A percentile compares a stretch with the other conserved stretches of the same genome.
These are phyloP conservation scores for Camelina hispida DNA, from an alignment of 345 rosid species.

Conservation along the genomic window DNA sequence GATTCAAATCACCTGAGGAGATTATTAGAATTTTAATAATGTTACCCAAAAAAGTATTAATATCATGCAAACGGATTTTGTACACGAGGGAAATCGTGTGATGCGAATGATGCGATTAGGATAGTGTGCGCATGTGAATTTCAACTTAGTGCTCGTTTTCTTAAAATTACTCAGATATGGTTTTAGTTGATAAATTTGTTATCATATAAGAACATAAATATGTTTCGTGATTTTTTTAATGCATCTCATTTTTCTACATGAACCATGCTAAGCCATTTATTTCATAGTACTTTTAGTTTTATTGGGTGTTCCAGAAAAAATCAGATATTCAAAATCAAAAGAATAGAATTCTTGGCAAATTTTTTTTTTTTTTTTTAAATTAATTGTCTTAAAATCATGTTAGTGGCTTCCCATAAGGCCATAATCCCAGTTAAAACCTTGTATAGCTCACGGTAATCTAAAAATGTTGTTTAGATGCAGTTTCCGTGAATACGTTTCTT, in stretches of 20 bases:
- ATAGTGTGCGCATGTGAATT: constrained; percentile 40
- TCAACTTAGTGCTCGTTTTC: constrained; percentile 15
- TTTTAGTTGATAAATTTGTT: constrained; percentile 14
- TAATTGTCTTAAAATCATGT: neutral
- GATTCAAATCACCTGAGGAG: constrained; percentile 45
- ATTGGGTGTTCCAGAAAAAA: neutral
- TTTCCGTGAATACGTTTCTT: no score
- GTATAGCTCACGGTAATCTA: neutral
- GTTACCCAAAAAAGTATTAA: neutral
- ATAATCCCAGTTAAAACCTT: neutral
- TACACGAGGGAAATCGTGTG: constrained; percentile 35
- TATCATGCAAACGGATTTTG: constrained; percentile 36
- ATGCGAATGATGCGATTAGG: constrained; percentile 1
- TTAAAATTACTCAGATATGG: neutral
- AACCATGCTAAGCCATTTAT: neutral
- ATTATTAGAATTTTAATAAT: constrained; percentile 31
- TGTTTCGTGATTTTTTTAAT: neutral
- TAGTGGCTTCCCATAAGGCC: neutral
- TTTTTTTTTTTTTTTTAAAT: no score
- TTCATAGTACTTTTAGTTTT: neutral
- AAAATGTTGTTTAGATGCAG: no score
- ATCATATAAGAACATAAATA: neutral
- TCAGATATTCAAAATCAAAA: no score
- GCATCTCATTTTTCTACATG: neutral
- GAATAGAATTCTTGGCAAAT: neutral